Evolutionary conservation across 768 basidiomycete species (phyloP), one percentile per base, ranked within the genome.

Genomic region (Symmetrospora coprosmae): DNA sequence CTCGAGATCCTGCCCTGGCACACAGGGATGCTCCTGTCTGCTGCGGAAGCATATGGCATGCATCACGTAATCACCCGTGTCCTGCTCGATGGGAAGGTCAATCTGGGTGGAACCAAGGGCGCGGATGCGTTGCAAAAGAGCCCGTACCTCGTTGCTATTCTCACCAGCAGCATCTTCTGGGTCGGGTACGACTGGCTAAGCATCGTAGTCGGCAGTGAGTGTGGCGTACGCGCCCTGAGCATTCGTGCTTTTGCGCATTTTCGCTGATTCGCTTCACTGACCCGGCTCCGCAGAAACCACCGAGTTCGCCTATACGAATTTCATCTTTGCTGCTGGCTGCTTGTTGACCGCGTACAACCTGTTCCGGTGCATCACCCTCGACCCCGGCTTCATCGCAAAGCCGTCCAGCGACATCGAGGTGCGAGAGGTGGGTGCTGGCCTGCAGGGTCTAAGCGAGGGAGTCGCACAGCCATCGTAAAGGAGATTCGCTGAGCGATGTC

Each of bases 141-240:
- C 58, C 91, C 91, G 0, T 94, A 97, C 73, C 91, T 96, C 68
- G 81, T 87, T 0, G 85, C 87, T 9, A 88, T 99, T 64, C 94
- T 99, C 59, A 78, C 75, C 43, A 87, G 77, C 1, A 86, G 85
- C 2, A 79, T 96, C 69, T 70, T 89, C 35, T 94, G 89, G 88
- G 87, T 92, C 7, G 76, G 79, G 2, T 88, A 80, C 56, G 80
- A 80, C 51, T 96, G 90, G 89, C 72, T 82, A 6, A 82, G 84
- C 2, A 78, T 85, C 35, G 80, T 91, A 17, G 75, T 89, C 7
- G 76, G 77, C 68, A 82, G 86, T 86, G 71, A 67, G 79, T 74
- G 27, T 46, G 9, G 13, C 45, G 9, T 9, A 46, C 21, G 21
- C 11, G n/a, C 9, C 13, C 13, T 49, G 25, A 31, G n/a, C 48